Percentiles rank a stretch among this genome's conserved stretches.
phyloP scores from a whole-genome alignment of 176 grass and related monocot species.

The Hyparrhenia diplandra region DNA sequence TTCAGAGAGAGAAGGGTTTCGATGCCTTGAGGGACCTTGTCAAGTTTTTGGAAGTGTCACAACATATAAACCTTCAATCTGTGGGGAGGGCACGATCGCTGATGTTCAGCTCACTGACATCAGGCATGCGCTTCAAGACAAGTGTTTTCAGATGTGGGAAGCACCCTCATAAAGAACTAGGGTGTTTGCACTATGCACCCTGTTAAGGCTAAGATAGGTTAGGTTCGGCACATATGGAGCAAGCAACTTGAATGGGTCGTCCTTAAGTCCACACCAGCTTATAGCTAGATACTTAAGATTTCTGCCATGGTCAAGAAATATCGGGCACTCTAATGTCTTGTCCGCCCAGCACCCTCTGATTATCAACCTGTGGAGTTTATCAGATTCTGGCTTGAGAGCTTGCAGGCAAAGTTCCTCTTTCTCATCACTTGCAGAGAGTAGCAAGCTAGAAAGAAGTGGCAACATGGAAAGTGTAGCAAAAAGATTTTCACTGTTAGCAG shows the following conservation, averaged over 20 bases:
- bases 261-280: not conserved
- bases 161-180: not conserved
- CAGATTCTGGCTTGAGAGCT: not conserved
- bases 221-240: not conserved
- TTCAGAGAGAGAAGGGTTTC: not conserved
- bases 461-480: not conserved
- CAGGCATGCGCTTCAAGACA: not conserved
- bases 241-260: not conserved
- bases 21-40: not conserved
- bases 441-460: slow-evolving; percentile 21
- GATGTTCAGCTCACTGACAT: not conserved
- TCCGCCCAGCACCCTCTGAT: slow-evolving; percentile 13
- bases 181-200: not conserved
- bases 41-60: not conserved
- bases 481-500: not conserved
- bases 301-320: not conserved
- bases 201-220: slow-evolving; percentile 17
- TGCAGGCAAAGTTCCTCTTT: not conserved
- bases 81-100: not conserved
- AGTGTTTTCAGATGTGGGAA: not conserved
- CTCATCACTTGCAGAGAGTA: not conserved
- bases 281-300: slow-evolving; percentile 14
- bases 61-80: slow-evolving; percentile 8
- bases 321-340: not conserved
- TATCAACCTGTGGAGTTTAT: not conserved